A percentile compares a stretch with the other conserved stretches of the same genome.
phyloP scores from a whole-genome alignment of 495 filamentous ascomycete genomes.

The Rusavskia elegans region DNA sequence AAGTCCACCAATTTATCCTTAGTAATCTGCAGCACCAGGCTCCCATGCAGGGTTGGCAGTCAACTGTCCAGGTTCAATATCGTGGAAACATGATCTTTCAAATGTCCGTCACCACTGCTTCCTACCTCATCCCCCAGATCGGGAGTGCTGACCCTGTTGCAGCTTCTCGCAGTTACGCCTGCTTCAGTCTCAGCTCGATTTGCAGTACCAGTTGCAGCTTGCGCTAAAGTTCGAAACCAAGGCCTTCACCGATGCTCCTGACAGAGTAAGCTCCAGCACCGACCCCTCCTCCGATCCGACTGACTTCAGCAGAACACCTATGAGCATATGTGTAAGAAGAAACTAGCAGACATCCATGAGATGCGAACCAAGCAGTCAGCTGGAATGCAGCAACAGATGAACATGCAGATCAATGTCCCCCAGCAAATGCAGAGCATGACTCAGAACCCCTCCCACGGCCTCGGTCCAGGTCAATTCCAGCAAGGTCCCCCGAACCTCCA shows the following conservation, averaged over 20 bases:
- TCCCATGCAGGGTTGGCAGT: slow-evolving; percentile 30
- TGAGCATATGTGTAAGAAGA: slow-evolving; percentile 31
- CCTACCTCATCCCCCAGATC: neutral
- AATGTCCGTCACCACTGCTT: slow-evolving; percentile 20
- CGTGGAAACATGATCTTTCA: slow-evolving; percentile 29
- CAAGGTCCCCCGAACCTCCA: slow-evolving; percentile 1
- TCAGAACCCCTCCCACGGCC: slow-evolving; percentile 8
- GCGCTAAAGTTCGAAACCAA: slow-evolving; percentile 33
- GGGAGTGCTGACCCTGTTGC: neutral
- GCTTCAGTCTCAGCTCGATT: slow-evolving; percentile 30
- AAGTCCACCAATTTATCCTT: slow-evolving; percentile 23
- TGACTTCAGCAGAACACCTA: slow-evolving; percentile 22
- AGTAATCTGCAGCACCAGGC: slow-evolving; percentile 23
- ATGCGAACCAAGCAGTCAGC: slow-evolving; percentile 30
- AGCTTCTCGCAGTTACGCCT: slow-evolving; percentile 23
- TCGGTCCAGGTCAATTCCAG: slow-evolving; percentile 5
- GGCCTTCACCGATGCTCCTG: slow-evolving; percentile 27
- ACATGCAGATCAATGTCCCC: slow-evolving; percentile 12
- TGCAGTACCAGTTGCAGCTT: slow-evolving; percentile 23
- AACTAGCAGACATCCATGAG: slow-evolving; percentile 31
- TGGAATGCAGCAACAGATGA: slow-evolving; percentile 29
- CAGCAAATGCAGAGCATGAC: slow-evolving; percentile 6
- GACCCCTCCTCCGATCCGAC: neutral
- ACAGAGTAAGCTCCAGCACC: slow-evolving; percentile 20
- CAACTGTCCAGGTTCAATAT: slow-evolving; percentile 23